Conservation (phyloP, 2,329 filamentous ascomycete genomes). For the Aspergillus tubingensis region DNA sequence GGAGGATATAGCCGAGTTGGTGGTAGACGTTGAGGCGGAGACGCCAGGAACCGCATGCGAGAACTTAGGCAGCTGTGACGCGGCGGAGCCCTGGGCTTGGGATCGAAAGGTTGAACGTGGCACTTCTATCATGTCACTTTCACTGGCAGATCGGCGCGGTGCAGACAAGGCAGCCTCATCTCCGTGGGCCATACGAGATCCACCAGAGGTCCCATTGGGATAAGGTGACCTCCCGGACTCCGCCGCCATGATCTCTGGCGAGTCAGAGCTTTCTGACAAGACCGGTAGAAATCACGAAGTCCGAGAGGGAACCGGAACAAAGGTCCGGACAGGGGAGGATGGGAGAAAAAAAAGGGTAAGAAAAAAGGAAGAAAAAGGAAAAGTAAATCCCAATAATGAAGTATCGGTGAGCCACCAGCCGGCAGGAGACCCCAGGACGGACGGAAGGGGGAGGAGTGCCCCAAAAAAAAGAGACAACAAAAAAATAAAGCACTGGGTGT, state of each 20-base stretch:
- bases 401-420: slow-evolving; percentile 14
- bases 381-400: slow-evolving; percentile 14
- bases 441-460: slow-evolving; percentile 6
- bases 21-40: slow-evolving; percentile 40
- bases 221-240: slow-evolving; percentile 41
- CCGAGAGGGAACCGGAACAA: slow-evolving; percentile 35
- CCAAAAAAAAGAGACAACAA: slow-evolving; percentile 6
- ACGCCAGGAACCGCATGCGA: slow-evolving; percentile 29
- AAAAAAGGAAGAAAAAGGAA: slow-evolving; percentile 7
- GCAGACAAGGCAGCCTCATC: slow-evolving; percentile 29
- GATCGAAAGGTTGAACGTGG: slow-evolving; percentile 31
- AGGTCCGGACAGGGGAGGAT: slow-evolving; percentile 6
- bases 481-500: slow-evolving; percentile 14
- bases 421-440: slow-evolving; percentile 15
- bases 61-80: slow-evolving; percentile 38
- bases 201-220: slow-evolving; percentile 34
- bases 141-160: slow-evolving; percentile 30
- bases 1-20: slow-evolving; percentile 50
- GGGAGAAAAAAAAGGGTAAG: slow-evolving; percentile 8
- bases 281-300: slow-evolving; percentile 38
- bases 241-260: slow-evolving; percentile 36
- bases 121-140: slow-evolving; percentile 33
- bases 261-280: slow-evolving; percentile 32
- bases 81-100: slow-evolving; percentile 25
- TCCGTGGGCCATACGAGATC: slow-evolving; percentile 30